phyloP scores from a whole-genome alignment of 2,329 filamentous ascomycete species.

The Magnaporthales sp. region DNA sequence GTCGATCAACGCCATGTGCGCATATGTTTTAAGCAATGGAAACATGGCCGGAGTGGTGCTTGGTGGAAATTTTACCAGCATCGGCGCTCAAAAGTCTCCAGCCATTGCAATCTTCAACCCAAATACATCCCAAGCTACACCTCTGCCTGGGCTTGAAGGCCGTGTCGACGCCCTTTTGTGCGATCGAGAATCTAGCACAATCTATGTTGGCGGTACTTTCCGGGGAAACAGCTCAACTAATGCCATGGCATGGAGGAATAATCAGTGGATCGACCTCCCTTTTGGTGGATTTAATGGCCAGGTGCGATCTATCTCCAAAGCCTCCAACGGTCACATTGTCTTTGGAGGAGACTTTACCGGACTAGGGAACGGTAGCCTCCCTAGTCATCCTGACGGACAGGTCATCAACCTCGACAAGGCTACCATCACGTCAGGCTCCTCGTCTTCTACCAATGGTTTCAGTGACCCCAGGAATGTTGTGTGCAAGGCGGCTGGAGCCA shows the following conservation, averaged over 20 bases:
- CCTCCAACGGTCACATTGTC: conserved; percentile 73
- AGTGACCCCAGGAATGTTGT: conserved; percentile 72
- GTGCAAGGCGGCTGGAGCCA: conserved; percentile 62
- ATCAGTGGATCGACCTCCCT: conserved; percentile 70
- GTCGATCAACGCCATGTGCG: conserved; percentile 81
- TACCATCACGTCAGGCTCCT: conserved; percentile 58
- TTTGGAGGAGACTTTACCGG: conserved; percentile 90
- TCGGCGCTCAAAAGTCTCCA: conserved; percentile 66
- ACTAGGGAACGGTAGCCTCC: conserved; percentile 68
- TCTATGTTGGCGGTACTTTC: conserved; percentile 89
- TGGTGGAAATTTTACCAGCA: conserved; percentile 90
- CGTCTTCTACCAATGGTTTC: conserved; percentile 54
- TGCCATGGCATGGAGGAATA: conserved; percentile 70
- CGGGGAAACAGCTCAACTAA: conserved; percentile 75
- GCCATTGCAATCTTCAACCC: conserved; percentile 78
- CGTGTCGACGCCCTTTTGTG: conserved; percentile 77
- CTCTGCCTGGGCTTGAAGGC: conserved; percentile 74
- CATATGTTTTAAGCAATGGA: conserved; percentile 60
- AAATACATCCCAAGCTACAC: conserved; percentile 57
- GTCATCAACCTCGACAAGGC: conserved; percentile 78
- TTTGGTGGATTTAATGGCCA: conserved; percentile 94
- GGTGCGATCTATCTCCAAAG: conserved; percentile 75
- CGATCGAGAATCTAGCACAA: conserved; percentile 65
- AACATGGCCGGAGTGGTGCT: conserved; percentile 67
- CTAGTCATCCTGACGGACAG: conserved; percentile 62